Evolutionary conservation across 208 protist species (phyloP), one percentile per base, ranked within the genome.

Genomic region (Trypanosoma boissoni): DNA sequence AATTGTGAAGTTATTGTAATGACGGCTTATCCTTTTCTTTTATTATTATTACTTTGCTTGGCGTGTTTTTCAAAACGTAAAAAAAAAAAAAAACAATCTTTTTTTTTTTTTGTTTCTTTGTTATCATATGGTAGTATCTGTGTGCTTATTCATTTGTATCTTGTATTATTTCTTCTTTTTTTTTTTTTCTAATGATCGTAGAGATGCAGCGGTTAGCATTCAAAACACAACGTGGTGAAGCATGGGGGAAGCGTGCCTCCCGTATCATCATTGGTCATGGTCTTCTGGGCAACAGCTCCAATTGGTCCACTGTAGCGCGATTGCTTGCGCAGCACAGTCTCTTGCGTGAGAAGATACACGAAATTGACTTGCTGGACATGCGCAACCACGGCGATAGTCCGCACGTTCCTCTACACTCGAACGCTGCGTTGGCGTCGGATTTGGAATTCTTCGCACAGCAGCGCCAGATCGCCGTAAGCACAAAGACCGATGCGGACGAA

Each of bases 381-480:
- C 84, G 88, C 44, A 95, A 95, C 61, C 88, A 95, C 65, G 88
- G 88, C 44, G 61, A 45, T 16, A 92, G 84, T 45, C 70, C 82
- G 0, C 84, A 92, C 65, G 72, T 59, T 42, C 34, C 20, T 18
- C 56, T 64, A 24, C 88, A 95, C 56, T 74, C 55, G 23, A 88
- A 86, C 55, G 76, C 75, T 29, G 77, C 68, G 0, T 55, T 95
- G 36, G 81, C 88, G 28, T 79, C 74, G 1, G 88, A 95, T 52
- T 16, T 95, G 8, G 82, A 95, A 64, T 52, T 58, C 32, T 63
- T 92, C 24, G 55, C 83, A 21, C 54, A 91, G 44, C 58, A 67
- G 8, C 62, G 76, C 23, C 70, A 74, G 61, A 52, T 59, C 41
- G 70, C 23, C 28, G 49, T n/a, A 23, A 66, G 48, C 49, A 73